These are phyloP conservation scores for Lachnellula arida DNA, from an alignment of 2,329 filamentous ascomycete genomes.

Conservation along the genomic window DNA sequence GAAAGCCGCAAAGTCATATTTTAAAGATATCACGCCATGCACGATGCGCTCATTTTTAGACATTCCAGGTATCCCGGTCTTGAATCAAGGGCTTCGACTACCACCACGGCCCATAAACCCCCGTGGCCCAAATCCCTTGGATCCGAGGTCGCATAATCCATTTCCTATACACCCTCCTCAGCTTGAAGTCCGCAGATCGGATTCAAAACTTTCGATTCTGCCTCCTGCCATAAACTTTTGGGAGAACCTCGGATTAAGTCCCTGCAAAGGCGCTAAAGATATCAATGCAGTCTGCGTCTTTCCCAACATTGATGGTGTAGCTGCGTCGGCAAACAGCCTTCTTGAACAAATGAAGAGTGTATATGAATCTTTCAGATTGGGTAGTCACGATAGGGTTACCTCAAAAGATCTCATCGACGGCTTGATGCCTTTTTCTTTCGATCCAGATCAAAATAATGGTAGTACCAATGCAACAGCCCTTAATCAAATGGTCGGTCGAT, in stretches of 20 bases:
- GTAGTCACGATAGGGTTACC: constrained; percentile 49
- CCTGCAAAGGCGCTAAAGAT: constrained; percentile 66
- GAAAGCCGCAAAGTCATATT: constrained; percentile 39
- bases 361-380: constrained; percentile 72
- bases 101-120: constrained; percentile 29
- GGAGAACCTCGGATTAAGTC: constrained; percentile 73
- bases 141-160: constrained; percentile 44
- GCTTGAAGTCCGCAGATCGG: constrained; percentile 66
- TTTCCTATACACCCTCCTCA: constrained; percentile 65
- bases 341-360: constrained; percentile 62
- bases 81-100: constrained; percentile 48
- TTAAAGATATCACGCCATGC: constrained; percentile 40
- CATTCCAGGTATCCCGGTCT: constrained; percentile 51
- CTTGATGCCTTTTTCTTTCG: constrained; percentile 26
- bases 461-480: constrained; percentile 22
- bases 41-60: constrained; percentile 49
- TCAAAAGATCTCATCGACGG: constrained; percentile 35
- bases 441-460: constrained; percentile 35
- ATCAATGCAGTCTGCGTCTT: constrained; percentile 67
- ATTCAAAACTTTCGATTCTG: constrained; percentile 65
- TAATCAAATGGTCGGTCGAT: constrained; percentile 26
- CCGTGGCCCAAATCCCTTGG: constrained; percentile 15
- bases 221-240: constrained; percentile 74
- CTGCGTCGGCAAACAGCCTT: constrained; percentile 57
- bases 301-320: constrained; percentile 59